These are phyloP conservation scores for Diatrype stigma DNA, from an alignment of 2,329 filamentous ascomycete species.

Conservation along the genomic window DNA sequence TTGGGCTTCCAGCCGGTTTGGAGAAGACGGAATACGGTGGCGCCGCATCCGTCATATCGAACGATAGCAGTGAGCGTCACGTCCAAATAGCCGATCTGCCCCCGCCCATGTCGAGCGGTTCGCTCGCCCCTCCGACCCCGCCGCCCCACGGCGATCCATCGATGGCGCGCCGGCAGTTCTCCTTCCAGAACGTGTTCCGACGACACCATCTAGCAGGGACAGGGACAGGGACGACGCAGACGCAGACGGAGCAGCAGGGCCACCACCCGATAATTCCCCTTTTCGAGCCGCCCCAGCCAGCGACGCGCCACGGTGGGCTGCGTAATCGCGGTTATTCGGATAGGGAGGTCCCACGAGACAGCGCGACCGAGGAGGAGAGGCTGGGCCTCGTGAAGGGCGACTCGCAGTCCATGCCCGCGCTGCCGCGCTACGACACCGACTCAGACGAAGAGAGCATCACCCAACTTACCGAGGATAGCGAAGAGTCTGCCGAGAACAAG, in stretches of 20 bases:
- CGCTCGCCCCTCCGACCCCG: slow-evolving; percentile 54
- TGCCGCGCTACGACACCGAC: slow-evolving; percentile 33
- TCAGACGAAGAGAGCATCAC: slow-evolving; percentile 29
- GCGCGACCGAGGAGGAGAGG: slow-evolving; percentile 75
- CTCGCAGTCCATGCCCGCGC: slow-evolving; percentile 31
- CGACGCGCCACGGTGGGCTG: slow-evolving; percentile 14
- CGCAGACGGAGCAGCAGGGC: slow-evolving; percentile 19
- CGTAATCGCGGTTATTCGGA: slow-evolving; percentile 38
- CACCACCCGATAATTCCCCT: slow-evolving; percentile 23
- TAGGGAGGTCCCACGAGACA: slow-evolving; percentile 35
- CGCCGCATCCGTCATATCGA: slow-evolving; percentile 42
- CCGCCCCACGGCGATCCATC: slow-evolving; percentile 45
- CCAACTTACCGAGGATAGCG: slow-evolving; percentile 22
- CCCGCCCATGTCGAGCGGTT: slow-evolving; percentile 35
- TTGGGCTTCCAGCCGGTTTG: slow-evolving; percentile 41
- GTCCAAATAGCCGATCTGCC: slow-evolving; percentile 42
- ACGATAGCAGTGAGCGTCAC: slow-evolving; percentile 34
- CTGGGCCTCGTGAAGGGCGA: slow-evolving; percentile 80
- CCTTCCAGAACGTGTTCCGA: slow-evolving; percentile 81
- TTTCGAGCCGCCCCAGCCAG: slow-evolving; percentile 15
- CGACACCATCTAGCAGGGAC: slow-evolving; percentile 40
- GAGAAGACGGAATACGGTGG: slow-evolving; percentile 47
- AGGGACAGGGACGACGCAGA: too few relatives aligned
- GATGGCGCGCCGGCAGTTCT: slow-evolving; percentile 72
- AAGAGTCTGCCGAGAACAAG: slow-evolving; percentile 29